Base-by-base conservation (phyloP, 495 filamentous ascomycete species). In the Evernia prunastri region DNA sequence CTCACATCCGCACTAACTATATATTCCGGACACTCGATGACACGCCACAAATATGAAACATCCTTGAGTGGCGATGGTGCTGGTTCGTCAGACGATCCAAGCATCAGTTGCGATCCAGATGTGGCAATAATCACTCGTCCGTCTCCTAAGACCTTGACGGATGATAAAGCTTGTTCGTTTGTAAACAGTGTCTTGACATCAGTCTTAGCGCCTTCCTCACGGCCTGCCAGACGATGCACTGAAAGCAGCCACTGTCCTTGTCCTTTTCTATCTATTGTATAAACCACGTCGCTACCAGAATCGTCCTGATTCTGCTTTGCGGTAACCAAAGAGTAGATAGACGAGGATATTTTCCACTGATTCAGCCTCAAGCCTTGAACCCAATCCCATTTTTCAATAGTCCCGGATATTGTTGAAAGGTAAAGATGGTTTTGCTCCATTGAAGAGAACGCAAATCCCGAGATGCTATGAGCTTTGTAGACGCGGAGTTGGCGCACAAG, bases 301-400 rank as follows among this genome's bases (percentile, higher is more conserved):
- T 64, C 39, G 23, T 39, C 42, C 9, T n/a, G 17, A 27, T 17
- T 45, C 25, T 25, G 56, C 11, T 5, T 36, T 29, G 56, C 56
- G 4, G 56, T 58, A 18, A 56, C 53, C 7, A 69, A 54, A 58
- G 36, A 47, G 36, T 58, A 56, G 6, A 69, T 61, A 25, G 61
- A 63, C 33, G 61, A 53, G 18, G 61, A 54, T n/a, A 59, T 29
- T 51, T 35, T 73, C 83, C 83, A 86, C 27, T 72, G 72, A 20
- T 68, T 71, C 31, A 82, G 49, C 33, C 77, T 76, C 29, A 74
- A 75, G 35, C 86, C 86, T 39, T 81, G 79, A 12, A 79, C 80
- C 91, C 91, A 96, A 69, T 96, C 80, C 82, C 92, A 90, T 40
- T 83, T 73, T 74, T 83, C 87, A 25, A 96, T 77, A 31, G 72